These are phyloP conservation scores for Aspergillus nomiae DNA, from an alignment of 2,329 filamentous ascomycete species.

Conservation along the genomic window DNA sequence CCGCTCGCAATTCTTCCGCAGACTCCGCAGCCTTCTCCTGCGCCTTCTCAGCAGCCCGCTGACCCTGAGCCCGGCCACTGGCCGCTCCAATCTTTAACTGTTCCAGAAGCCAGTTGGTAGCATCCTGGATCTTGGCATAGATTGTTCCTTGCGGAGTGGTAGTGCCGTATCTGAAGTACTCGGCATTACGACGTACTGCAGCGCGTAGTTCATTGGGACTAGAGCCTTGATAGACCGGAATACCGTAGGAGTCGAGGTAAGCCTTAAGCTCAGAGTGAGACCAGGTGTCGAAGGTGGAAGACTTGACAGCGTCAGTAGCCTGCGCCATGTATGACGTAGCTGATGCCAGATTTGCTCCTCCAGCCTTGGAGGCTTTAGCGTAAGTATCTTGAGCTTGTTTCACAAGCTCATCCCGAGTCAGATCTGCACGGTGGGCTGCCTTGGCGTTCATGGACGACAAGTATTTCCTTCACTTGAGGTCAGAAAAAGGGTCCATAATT, in stretches of 20 bases:
- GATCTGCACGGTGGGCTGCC: constrained; percentile 63
- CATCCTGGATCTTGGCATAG: constrained; percentile 61
- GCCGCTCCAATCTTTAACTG: constrained; percentile 52
- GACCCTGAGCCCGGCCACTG: constrained; percentile 50
- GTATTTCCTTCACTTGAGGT: constrained; percentile 45
- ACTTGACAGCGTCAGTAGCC: constrained; percentile 67
- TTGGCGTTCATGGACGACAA: constrained; percentile 53
- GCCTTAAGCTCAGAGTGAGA: constrained; percentile 70
- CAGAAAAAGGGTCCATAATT: neutral
- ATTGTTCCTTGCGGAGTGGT: constrained; percentile 66
- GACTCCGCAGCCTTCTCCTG: constrained; percentile 55
- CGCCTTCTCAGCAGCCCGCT: constrained; percentile 49
- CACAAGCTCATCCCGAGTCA: constrained; percentile 72
- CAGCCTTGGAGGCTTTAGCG: constrained; percentile 49
- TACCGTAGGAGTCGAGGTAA: constrained; percentile 77
- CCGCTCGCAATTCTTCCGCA: constrained; percentile 38
- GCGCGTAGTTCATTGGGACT: constrained; percentile 70
- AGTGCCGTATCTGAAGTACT: constrained; percentile 77
- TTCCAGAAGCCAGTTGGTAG: constrained; percentile 50
- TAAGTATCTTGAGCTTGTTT: constrained; percentile 54
- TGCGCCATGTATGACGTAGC: constrained; percentile 70
- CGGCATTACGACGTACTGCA: constrained; percentile 70
- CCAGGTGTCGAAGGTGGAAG: constrained; percentile 71
- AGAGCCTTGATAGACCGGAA: constrained; percentile 68
- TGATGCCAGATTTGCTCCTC: constrained; percentile 57